phyloP scores from a whole-genome alignment of 805 yeast genomes.

The Novakomyces olei region DNA sequence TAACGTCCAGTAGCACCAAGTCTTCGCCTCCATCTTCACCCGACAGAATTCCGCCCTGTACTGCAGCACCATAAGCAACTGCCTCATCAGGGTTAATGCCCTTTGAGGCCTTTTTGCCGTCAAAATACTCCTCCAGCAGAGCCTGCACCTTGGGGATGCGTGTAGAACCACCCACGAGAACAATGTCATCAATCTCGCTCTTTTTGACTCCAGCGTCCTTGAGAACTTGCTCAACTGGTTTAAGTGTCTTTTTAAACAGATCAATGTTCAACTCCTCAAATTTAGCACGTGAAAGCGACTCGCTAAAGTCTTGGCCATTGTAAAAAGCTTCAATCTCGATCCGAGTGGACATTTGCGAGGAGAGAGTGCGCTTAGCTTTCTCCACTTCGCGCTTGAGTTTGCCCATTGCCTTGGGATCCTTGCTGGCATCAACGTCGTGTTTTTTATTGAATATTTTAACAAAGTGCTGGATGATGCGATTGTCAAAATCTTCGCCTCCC shows the following conservation, averaged over 20 bases:
- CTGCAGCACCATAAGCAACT: slow-evolving; percentile 98
- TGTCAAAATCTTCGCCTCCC: slow-evolving; percentile 98
- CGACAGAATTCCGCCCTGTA: slow-evolving; percentile 91
- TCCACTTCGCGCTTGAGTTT: slow-evolving; percentile 94
- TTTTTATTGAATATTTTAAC: slow-evolving; percentile 90
- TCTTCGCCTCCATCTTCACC: slow-evolving; percentile 91
- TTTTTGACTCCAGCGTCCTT: slow-evolving; percentile 79
- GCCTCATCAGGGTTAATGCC: slow-evolving; percentile 99
- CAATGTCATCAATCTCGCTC: slow-evolving; percentile 80
- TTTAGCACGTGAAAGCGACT: slow-evolving; percentile 89
- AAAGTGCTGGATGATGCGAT: slow-evolving; percentile 85
- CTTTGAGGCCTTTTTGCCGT: slow-evolving; percentile 90
- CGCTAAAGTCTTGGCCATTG: slow-evolving; percentile 90
- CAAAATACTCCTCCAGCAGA: slow-evolving; percentile 69
- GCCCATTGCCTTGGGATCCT: slow-evolving; percentile 68
- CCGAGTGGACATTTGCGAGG: slow-evolving; percentile 86
- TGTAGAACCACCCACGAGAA: slow-evolving; percentile 96
- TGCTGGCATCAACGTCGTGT: slow-evolving; percentile 60
- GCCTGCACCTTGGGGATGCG: slow-evolving; percentile 97
- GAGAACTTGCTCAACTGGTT: slow-evolving; percentile 88
- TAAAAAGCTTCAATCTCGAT: slow-evolving; percentile 87
- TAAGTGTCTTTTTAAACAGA: slow-evolving; percentile 78
- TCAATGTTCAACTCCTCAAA: slow-evolving; percentile 91
- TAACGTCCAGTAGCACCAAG: slow-evolving; percentile 82
- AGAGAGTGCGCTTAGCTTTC: slow-evolving; percentile 90